Conservation (phyloP, 192 early-diverging fungal species). For the Coemansia sp. region DNA sequence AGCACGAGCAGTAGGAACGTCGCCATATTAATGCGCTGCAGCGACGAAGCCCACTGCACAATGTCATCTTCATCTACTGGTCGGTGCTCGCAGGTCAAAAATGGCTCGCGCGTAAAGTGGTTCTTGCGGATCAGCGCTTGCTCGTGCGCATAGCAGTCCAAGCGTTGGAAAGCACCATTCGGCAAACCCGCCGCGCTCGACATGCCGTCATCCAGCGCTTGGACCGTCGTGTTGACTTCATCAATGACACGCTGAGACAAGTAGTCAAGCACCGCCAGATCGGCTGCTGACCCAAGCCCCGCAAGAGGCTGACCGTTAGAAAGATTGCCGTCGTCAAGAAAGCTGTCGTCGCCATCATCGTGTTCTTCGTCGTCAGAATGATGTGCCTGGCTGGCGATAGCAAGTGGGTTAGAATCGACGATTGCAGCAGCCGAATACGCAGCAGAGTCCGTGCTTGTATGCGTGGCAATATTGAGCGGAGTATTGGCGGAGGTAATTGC, state of each 20-base stretch:
- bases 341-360: background rate
- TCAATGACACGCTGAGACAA: slow-evolving; percentile 37
- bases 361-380: background rate
- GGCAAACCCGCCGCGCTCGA: too few relatives aligned
- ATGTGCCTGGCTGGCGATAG: background rate
- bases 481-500: background rate
- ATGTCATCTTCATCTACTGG: slow-evolving; percentile 22
- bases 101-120: slow-evolving; percentile 38
- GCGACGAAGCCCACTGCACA: slow-evolving; percentile 32
- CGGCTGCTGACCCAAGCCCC: slow-evolving; percentile 20
- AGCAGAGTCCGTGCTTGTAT: background rate
- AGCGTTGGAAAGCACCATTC: slow-evolving; percentile 1
- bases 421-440: background rate
- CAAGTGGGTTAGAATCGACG: background rate
- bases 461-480: background rate
- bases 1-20: slow-evolving; percentile 44
- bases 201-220: background rate
- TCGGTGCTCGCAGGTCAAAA: slow-evolving; percentile 23
- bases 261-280: slow-evolving; percentile 47
- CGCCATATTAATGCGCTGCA: slow-evolving; percentile 43
- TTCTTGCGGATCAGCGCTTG: slow-evolving; percentile 36
- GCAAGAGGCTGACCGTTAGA: background rate
- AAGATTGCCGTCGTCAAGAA: background rate
- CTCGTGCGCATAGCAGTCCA: slow-evolving; percentile 42
- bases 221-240: slow-evolving; percentile 10